Evolutionary conservation across 352 stramenopile genomes (phyloP).

Genomic region (Pythium sp.): DNA sequence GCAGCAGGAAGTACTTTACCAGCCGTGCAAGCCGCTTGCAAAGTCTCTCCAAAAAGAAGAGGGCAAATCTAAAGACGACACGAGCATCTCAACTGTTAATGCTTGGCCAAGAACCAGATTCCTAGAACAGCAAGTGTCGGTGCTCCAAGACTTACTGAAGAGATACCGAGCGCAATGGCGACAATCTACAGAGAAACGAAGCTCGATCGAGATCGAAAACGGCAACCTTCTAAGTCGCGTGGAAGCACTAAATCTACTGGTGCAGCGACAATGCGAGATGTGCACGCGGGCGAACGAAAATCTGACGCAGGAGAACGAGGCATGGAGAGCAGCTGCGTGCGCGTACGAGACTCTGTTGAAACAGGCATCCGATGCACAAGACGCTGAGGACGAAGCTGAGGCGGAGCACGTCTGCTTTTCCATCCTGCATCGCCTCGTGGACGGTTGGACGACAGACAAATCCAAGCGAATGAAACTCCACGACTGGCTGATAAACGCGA

Average conservation of each 20-base stretch:
- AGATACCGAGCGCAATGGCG: slow-evolving; percentile 55
- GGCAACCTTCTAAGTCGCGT: slow-evolving; percentile 35
- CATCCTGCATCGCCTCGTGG: slow-evolving; percentile 50
- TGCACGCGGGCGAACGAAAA: slow-evolving; percentile 29
- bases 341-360: slow-evolving; percentile 44
- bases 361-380: slow-evolving; percentile 19
- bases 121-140: slow-evolving; percentile 44
- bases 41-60: slow-evolving; percentile 5
- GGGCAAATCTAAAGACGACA: slow-evolving; percentile 3
- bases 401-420: slow-evolving; percentile 59
- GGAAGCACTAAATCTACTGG: slow-evolving; percentile 28
- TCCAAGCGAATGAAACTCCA: slow-evolving; percentile 68
- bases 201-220: slow-evolving; percentile 39
- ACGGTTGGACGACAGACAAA: slow-evolving; percentile 69
- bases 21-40: slow-evolving; percentile 14
- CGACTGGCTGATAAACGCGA: slow-evolving; percentile 72
- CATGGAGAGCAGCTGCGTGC: slow-evolving; percentile 41
- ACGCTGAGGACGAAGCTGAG: slow-evolving; percentile 38
- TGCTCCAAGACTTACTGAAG: slow-evolving; percentile 49
- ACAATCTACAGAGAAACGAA: slow-evolving; percentile 26
- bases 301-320: slow-evolving; percentile 29
- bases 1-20: slow-evolving; percentile 24
- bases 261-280: slow-evolving; percentile 28
- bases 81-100: slow-evolving; percentile 20
- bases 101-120: slow-evolving; percentile 32